A percentile compares a stretch with the other conserved stretches of the same genome.
Evolutionary conservation across 2,329 filamentous ascomycete species (phyloP).

Genomic region (Aspergillus felis): DNA sequence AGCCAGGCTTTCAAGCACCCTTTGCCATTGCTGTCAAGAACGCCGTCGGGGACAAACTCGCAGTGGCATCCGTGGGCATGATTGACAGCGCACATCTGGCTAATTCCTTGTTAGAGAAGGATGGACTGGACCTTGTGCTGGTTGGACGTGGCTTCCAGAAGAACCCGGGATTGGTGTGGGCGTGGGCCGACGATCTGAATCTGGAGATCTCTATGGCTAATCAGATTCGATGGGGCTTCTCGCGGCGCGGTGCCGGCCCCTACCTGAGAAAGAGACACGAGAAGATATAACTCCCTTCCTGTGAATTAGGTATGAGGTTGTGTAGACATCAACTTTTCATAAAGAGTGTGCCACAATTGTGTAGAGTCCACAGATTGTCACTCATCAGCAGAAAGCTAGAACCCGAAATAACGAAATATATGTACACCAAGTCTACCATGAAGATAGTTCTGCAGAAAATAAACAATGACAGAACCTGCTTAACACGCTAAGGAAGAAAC

Average conservation of each 20-base stretch:
- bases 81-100: slow-evolving; percentile 68
- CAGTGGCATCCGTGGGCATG: slow-evolving; percentile 70
- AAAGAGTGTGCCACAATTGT: not conserved
- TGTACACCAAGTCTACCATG: not conserved
- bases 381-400: no score
- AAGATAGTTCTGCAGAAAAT: not conserved
- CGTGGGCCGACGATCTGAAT: slow-evolving; percentile 67
- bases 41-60: slow-evolving; percentile 64
- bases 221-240: slow-evolving; percentile 61
- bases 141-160: slow-evolving; percentile 74
- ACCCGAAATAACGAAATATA: not conserved
- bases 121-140: slow-evolving; percentile 63
- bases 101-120: slow-evolving; percentile 53
- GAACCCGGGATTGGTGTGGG: slow-evolving; percentile 73
- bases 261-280: slow-evolving; percentile 11
- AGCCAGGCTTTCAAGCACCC: slow-evolving; percentile 68
- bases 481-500: not conserved
- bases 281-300: slow-evolving; percentile 3
- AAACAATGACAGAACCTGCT: not conserved
- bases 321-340: not conserved
- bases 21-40: slow-evolving; percentile 69
- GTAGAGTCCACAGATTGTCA: not conserved
- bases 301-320: not conserved
- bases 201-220: slow-evolving; percentile 68
- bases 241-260: slow-evolving; percentile 11